These are phyloP conservation scores for Cavenderia fasciculata DNA, from an alignment of 78 protist species.

Conservation along the genomic window DNA sequence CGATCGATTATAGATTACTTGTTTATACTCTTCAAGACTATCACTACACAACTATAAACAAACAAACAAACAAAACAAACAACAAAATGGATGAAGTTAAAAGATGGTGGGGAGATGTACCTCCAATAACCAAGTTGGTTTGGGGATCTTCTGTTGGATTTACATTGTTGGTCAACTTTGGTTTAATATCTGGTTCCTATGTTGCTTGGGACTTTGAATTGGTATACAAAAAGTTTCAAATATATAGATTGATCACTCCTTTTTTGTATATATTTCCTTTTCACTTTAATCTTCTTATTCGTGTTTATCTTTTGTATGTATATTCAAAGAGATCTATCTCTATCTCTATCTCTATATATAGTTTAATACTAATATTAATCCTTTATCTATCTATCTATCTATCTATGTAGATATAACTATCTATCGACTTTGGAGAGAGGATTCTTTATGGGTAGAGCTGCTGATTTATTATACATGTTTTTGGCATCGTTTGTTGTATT, in stretches of 20 bases:
- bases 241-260: conserved; percentile 40
- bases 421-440: conserved; percentile 18
- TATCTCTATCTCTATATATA: not conserved
- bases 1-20: too few relatives aligned
- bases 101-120: conserved; percentile 39
- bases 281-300: conserved; percentile 22
- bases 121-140: conserved; percentile 14
- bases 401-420: conserved; percentile 13
- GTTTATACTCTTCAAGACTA: too few relatives aligned
- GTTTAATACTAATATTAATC: too few relatives aligned
- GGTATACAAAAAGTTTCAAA: conserved; percentile 11
- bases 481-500: too few relatives aligned
- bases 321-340: not conserved
- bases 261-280: conserved; percentile 13
- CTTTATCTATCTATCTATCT: not conserved
- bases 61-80: too few relatives aligned
- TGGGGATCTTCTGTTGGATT: not conserved
- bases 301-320: not conserved
- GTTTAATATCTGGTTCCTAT: not conserved
- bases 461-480: conserved; percentile 35
- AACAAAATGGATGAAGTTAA: conserved; percentile 39
- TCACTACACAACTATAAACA: too few relatives aligned
- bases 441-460: conserved; percentile 20
- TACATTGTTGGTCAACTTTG: not conserved
- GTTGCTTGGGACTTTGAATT: not conserved